Evolutionary conservation across 495 filamentous ascomycete species (phyloP), one percentile per base, ranked within the genome.

Genomic region (Talaromyces trachyspermus): DNA sequence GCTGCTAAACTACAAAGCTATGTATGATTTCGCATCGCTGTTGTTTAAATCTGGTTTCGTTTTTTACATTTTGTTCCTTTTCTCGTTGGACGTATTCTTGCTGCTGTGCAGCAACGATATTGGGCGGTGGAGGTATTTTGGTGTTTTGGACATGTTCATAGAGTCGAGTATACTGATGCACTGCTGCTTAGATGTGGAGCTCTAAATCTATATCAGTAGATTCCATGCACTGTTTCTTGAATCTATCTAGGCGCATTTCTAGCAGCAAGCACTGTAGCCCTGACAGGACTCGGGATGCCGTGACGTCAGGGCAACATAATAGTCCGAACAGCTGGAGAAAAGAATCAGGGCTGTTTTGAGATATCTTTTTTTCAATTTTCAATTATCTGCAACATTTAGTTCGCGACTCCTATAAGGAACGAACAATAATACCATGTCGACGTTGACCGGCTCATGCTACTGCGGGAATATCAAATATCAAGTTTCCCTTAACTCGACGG

Each of bases 401-500:
- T n/a, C n/a, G n/a, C n/a, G n/a, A n/a, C n/a, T n/a, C n/a, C n/a
- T n/a, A n/a, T n/a, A n/a, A n/a, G n/a, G n/a, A n/a, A n/a, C n/a
- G n/a, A n/a, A n/a, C n/a, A n/a, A n/a, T n/a, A n/a, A n/a, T n/a
- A 30, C 12, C 24, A 66, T 69, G 63, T 57, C 57, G 10, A 48
- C 43, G 2, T 64, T 64, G 46, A 66, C 64, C 1, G 74, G 77
- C 20, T 71, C 69, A 14, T 79, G 76, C 54, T 69, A 60, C 53
- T 79, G 77, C 45, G 59, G 61, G 37, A 59, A 59, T 11, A 60
- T 79, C 39, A 56, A 67, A 40, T 79, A 78, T 43, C 53, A 66
- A 14, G 53, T 80, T 29, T 51, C 62, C 2, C 61, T 79, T 3
- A 52, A 43, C 10, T 75, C 74, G 0, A 58, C 65, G 0, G 66